Percentiles rank a stretch among this genome's conserved stretches.
phyloP scores from a whole-genome alignment of 441 rosid genomes.

The Croton laevigatus region DNA sequence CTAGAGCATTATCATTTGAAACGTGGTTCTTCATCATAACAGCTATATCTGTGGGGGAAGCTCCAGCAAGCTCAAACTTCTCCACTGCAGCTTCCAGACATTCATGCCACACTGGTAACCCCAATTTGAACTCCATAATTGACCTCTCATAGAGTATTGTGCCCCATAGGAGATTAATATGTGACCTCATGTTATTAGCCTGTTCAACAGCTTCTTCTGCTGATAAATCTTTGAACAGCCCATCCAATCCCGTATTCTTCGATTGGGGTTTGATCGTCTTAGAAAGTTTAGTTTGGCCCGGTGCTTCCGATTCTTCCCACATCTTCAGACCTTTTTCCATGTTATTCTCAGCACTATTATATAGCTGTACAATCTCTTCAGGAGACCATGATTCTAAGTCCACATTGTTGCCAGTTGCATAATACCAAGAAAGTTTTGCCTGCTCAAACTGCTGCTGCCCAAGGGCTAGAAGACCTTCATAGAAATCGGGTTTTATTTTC shows the following conservation, averaged over 20 bases:
- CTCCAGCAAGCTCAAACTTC: conserved; percentile 96
- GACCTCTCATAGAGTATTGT: conserved; percentile 91
- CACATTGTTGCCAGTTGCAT: conserved; percentile 65
- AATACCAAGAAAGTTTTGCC: conserved; percentile 92
- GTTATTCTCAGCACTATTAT: conserved; percentile 86
- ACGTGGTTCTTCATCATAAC: conserved; percentile 94
- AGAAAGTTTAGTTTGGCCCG: conserved; percentile 59
- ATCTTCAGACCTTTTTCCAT: conserved; percentile 93
- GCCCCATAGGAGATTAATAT: conserved; percentile 92
- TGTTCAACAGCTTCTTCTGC: conserved; percentile 69
- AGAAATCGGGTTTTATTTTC: conserved; percentile 81
- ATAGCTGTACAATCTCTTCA: conserved; percentile 71
- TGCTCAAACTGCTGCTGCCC: conserved; percentile 89
- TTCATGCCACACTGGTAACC: conserved; percentile 88
- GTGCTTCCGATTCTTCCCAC: conserved; percentile 89
- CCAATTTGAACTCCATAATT: conserved; percentile 78
- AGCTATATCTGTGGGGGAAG: conserved; percentile 84
- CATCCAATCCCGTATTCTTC: conserved; percentile 41
- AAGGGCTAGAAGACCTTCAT: conserved; percentile 84
- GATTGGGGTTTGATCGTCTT: conserved; percentile 13
- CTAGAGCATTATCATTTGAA: conserved; percentile 66
- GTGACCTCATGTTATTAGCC: conserved; percentile 78
- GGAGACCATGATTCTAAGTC: conserved; percentile 61
- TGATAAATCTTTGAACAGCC: conserved; percentile 47
- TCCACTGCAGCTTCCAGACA: conserved; percentile 92